Percentiles rank a stretch among this genome's conserved stretches.
These are phyloP conservation scores for Cavenderia fasciculata DNA, from an alignment of 78 protist genomes.

Conservation along the genomic window DNA sequence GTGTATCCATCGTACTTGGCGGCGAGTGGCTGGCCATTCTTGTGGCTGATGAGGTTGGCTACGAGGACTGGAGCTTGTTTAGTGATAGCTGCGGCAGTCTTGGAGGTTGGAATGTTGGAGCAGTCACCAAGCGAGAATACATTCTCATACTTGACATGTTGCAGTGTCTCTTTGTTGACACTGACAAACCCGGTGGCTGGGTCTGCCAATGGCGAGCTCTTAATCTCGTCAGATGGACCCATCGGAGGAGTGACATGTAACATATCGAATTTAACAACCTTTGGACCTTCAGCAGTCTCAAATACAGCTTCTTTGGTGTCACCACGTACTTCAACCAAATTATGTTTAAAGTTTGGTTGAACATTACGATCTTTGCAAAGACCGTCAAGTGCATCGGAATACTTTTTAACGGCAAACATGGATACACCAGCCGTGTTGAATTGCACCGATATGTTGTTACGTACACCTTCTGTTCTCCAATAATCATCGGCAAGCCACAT, in stretches of 20 bases:
- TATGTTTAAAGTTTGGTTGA: slow-evolving; percentile 2
- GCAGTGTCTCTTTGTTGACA: slow-evolving; percentile 84
- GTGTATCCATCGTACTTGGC: slow-evolving; percentile 85
- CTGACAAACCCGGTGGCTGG: slow-evolving; percentile 73
- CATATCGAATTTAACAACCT: slow-evolving; percentile 66
- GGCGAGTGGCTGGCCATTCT: slow-evolving; percentile 49
- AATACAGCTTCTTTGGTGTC: slow-evolving; percentile 80
- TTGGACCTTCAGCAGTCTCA: slow-evolving; percentile 62
- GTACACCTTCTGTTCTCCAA: slow-evolving; percentile 27
- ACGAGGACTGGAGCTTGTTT: slow-evolving; percentile 78
- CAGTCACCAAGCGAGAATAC: slow-evolving; percentile 85
- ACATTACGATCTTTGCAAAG: slow-evolving; percentile 38
- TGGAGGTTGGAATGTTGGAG: slow-evolving; percentile 80
- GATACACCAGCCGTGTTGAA: slow-evolving; percentile 62
- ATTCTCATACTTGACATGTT: slow-evolving; percentile 66
- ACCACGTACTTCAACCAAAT: slow-evolving; percentile 63
- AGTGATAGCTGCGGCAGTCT: slow-evolving; percentile 89
- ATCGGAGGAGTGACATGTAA: slow-evolving; percentile 84
- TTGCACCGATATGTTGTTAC: slow-evolving; percentile 31
- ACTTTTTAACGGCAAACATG: slow-evolving; percentile 80
- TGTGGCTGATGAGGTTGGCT: slow-evolving; percentile 40
- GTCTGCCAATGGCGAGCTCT: slow-evolving; percentile 67
- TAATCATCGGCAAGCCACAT: slow-evolving; percentile 81
- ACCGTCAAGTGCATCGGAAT: slow-evolving; percentile 55
- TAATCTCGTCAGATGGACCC: slow-evolving; percentile 57